Evolutionary conservation across 208 protist species (phyloP), one percentile per base, ranked within the genome.

Genomic region (Acanthamoeba royreba): DNA sequence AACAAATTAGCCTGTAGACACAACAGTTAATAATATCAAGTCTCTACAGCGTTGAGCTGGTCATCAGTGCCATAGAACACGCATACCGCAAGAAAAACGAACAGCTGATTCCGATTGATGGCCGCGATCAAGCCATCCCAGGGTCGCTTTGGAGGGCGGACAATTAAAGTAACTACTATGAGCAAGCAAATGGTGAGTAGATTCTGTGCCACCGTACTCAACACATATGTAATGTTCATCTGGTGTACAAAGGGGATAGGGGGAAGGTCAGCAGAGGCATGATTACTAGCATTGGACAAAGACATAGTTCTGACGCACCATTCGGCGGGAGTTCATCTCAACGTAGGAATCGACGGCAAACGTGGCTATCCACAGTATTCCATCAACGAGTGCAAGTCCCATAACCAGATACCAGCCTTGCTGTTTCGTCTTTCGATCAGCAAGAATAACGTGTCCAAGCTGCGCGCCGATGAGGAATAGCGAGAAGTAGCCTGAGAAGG

Each of bases 21-120:
- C 28, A 94, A 55, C 2, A 95, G 47, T 33, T 13, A 35, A 15
- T 90, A 38, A 3, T 9, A 42, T 13, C 45, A 87, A 79, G n/a
- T n/a, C n/a, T n/a, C n/a, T 28, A n/a, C 35, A 69, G 25, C 35
- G 55, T 42, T 89, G 47, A 0, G 2, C 15, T 66, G n/a, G 55
- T 22, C 22, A 25, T 58, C 19, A n/a, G 49, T 19, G 49, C 49
- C 49, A 55, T 55, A 55, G 13, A 55, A 9, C 9, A 55, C 49
- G 19, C 13, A 87, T 35, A 88, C 95, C 1, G 94, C 19, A 13
- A 96, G 49, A 43, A 96, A 97, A 2, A 97, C 58, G 45, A 49
- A 95, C 4, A 96, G 45, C 61, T 94, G 93, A 47, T 97, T 97
- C n/a, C 96, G 74, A 45, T 95, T 97, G 55, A 95, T 42, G 38